Conservation (phyloP, 2,329 filamentous ascomycete genomes). For the Exophiala sp. region DNA sequence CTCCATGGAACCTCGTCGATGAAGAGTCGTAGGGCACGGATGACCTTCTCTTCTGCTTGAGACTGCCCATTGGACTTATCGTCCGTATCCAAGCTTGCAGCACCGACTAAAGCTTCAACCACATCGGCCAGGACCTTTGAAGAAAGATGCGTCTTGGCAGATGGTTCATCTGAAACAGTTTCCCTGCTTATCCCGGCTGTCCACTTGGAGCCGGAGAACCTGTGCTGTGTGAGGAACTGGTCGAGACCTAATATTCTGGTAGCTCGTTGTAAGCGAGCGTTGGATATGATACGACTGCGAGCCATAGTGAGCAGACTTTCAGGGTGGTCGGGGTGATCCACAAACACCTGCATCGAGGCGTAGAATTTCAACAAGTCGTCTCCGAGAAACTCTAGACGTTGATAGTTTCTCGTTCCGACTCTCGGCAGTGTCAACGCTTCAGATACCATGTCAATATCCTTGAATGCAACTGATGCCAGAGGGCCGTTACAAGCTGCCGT, state of each 20-base stretch:
- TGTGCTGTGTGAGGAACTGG: conserved; percentile 62
- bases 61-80: conserved; percentile 42
- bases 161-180: conserved; percentile 1
- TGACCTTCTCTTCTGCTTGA: conserved; percentile 40
- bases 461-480: conserved; percentile 11
- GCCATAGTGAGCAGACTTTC: conserved; percentile 67
- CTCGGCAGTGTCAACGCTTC: conserved; percentile 17
- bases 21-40: conserved; percentile 52
- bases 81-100: conserved; percentile 60
- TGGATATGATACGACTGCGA: conserved; percentile 68
- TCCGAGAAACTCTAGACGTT: conserved; percentile 79
- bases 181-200: conserved; percentile 42
- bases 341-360: conserved; percentile 59
- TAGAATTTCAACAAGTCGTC: conserved; percentile 76
- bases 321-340: conserved; percentile 58
- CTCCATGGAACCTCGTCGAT: conserved; percentile 56
- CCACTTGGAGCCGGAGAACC: conserved; percentile 69
- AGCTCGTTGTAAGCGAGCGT: conserved; percentile 63
- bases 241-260: conserved; percentile 61
- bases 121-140: conserved; percentile 83
- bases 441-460: conserved; percentile 11
- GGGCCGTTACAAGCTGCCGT: conserved; percentile 14
- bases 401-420: conserved; percentile 54
- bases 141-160: conserved; percentile 47
- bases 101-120: conserved; percentile 77